Percentiles rank a stretch among this genome's conserved stretches.
Evolutionary conservation across 345 rosid species (phyloP).

Genomic region (Eucalyptus caleyi): DNA sequence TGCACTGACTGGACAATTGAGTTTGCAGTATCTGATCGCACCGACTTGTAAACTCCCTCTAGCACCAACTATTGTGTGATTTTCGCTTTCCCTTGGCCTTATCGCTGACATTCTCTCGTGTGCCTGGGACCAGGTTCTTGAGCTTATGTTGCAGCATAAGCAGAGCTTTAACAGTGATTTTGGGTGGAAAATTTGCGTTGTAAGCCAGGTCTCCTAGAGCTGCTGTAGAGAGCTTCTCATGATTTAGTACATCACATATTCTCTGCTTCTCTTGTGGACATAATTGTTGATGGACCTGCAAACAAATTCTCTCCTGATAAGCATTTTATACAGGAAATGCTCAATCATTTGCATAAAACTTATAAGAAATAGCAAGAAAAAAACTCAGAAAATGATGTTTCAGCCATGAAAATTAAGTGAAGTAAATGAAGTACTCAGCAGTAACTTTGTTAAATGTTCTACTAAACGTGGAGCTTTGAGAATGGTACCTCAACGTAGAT

Average conservation of each 20-base stretch:
- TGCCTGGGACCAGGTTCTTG: not conserved
- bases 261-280: conserved; percentile 16
- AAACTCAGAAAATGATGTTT: not conserved
- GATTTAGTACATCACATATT: conserved; percentile 18
- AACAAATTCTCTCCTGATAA: not conserved
- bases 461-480: not conserved
- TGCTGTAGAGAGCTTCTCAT: conserved; percentile 29
- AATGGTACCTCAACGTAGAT: conserved; percentile 32
- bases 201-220: conserved; percentile 10
- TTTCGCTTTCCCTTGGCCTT: not conserved
- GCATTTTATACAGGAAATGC: not conserved
- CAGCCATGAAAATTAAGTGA: not conserved
- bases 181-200: conserved; percentile 27
- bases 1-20: not conserved
- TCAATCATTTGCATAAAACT: not conserved
- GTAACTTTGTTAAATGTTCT: not conserved
- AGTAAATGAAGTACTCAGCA: not conserved
- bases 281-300: conserved; percentile 30
- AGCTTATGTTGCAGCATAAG: conserved; percentile 4
- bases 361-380: not conserved
- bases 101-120: conserved; percentile 7
- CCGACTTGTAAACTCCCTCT: conserved; percentile 5
- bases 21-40: conserved; percentile 9
- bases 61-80: not conserved
- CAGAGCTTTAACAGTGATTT: conserved; percentile 7